These are phyloP conservation scores for Scenedesmus sp. DNA, from an alignment of 163 green algal species.

Conservation along the genomic window DNA sequence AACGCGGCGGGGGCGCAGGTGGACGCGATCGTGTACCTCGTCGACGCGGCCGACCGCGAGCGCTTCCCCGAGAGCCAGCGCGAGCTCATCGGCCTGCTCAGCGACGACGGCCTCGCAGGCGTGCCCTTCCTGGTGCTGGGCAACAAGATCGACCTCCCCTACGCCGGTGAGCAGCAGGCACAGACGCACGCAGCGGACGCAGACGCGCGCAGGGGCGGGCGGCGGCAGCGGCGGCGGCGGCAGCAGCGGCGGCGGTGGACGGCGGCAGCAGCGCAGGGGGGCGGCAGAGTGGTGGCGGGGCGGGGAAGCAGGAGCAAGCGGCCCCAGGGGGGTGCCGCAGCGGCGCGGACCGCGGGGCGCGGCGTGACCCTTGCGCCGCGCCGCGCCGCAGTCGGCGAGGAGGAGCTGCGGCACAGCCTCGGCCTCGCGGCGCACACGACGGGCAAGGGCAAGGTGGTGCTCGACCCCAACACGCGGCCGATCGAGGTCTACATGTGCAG, in stretches of 20 bases:
- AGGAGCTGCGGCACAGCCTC: constrained; percentile 93
- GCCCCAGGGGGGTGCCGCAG: too few relatives aligned
- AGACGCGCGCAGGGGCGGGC: neutral
- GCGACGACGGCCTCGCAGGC: constrained; percentile 89
- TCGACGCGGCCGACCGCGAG: constrained; percentile 95
- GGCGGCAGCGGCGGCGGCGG: too few relatives aligned
- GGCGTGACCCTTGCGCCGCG: too few relatives aligned
- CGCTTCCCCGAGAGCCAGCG: constrained; percentile 93
- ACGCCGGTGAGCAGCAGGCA: constrained; percentile 46
- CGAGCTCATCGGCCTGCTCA: constrained; percentile 92
- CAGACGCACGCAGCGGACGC: neutral
- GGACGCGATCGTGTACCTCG: constrained; percentile 99
- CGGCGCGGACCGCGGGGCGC: too few relatives aligned
- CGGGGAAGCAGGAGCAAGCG: neutral
- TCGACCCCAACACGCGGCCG: constrained; percentile 88
- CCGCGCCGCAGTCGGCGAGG: constrained; percentile 66
- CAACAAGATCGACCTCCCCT: constrained; percentile 99
- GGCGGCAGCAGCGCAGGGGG: neutral
- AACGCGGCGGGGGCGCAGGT: constrained; percentile 79
- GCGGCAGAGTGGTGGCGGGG: too few relatives aligned
- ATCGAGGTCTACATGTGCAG: constrained; percentile 99
- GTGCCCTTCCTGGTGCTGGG: constrained; percentile 98
- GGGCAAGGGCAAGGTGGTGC: constrained; percentile 96
- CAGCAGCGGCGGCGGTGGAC: too few relatives aligned
- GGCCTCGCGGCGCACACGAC: constrained; percentile 96